Conservation (phyloP, 2,329 filamentous ascomycete genomes). For the Clonostachys solani region DNA sequence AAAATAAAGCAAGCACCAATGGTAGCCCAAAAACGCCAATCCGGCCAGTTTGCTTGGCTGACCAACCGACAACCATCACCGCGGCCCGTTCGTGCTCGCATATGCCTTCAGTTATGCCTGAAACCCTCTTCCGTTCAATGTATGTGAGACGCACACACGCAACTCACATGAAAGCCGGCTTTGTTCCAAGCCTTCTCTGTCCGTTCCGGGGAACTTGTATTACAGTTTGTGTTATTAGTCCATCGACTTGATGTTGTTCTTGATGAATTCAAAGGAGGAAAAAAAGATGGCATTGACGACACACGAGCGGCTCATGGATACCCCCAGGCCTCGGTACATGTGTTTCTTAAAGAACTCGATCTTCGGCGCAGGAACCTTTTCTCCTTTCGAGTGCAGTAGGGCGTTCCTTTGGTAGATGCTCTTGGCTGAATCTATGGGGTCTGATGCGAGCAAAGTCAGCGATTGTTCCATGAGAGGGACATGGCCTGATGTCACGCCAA, state of each 20-base stretch:
- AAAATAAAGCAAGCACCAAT: too few species aligned
- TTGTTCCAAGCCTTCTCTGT: too few species aligned
- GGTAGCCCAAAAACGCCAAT: too few species aligned
- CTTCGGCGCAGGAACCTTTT: constrained; percentile 61
- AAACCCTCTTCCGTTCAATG: constrained; percentile 6
- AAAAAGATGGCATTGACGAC: constrained; percentile 88
- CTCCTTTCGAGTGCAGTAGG: constrained; percentile 63
- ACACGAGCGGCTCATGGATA: constrained; percentile 79
- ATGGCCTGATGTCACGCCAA: constrained; percentile 6
- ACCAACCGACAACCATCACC: too few species aligned
- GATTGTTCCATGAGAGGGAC: neutral
- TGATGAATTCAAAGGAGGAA: constrained; percentile 80
- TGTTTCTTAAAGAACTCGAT: constrained; percentile 73
- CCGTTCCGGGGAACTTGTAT: neutral
- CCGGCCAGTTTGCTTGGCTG: too few species aligned
- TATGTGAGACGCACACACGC: neutral
- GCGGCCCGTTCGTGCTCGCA: too few species aligned
- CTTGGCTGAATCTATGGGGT: constrained; percentile 77
- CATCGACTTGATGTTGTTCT: constrained; percentile 58
- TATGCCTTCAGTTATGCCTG: too few species aligned
- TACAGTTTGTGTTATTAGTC: constrained; percentile 29
- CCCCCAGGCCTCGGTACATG: constrained; percentile 80
- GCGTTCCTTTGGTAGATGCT: constrained; percentile 82
- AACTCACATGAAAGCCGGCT: too few species aligned
- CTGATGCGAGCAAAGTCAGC: constrained; percentile 19